Percentiles rank a stretch among this genome's conserved stretches.
Evolutionary conservation across 2,329 filamentous ascomycete species (phyloP).

Genomic region (Pseudogymnoascus sp.): DNA sequence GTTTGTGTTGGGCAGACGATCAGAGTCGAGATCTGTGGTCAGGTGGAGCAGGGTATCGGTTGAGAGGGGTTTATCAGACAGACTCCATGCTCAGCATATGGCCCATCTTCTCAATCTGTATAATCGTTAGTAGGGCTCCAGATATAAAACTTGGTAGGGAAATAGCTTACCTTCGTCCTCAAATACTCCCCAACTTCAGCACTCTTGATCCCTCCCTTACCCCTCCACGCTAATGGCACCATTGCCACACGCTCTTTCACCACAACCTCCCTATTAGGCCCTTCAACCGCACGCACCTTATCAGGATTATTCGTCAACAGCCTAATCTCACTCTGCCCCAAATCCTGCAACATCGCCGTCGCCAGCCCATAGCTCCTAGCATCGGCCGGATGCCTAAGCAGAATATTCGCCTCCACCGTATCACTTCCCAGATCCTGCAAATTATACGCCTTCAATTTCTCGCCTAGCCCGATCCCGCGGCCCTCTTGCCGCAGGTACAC

Average conservation of each 20-base stretch:
- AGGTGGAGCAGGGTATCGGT: not conserved
- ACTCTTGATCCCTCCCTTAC: constrained; percentile 72
- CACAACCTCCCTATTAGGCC: constrained; percentile 75
- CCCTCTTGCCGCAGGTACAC: constrained; percentile 95
- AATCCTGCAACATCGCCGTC: constrained; percentile 83
- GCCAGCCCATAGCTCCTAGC: constrained; percentile 93
- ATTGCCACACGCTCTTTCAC: constrained; percentile 89
- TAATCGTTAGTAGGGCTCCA: constrained; percentile 4
- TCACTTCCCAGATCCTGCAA: constrained; percentile 95
- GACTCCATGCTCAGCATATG: constrained; percentile 51
- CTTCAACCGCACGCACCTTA: constrained; percentile 90
- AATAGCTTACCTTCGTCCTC: constrained; percentile 70
- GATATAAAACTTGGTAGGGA: not conserved
- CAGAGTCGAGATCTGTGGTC: not conserved
- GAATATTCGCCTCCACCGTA: constrained; percentile 89
- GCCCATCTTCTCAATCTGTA: constrained; percentile 77
- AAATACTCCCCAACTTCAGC: constrained; percentile 90
- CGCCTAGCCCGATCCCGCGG: constrained; percentile 84
- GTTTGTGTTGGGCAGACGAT: not conserved
- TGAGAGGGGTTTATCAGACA: not conserved
- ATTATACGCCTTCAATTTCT: constrained; percentile 98
- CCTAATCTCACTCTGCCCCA: constrained; percentile 69
- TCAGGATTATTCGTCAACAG: constrained; percentile 96
- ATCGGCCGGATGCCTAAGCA: constrained; percentile 87
- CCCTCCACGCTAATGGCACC: constrained; percentile 91